A percentile compares a stretch with the other conserved stretches of the same genome.
Evolutionary conservation across 2,329 filamentous ascomycete species (phyloP).

Genomic region (Colletotrichum agaves): DNA sequence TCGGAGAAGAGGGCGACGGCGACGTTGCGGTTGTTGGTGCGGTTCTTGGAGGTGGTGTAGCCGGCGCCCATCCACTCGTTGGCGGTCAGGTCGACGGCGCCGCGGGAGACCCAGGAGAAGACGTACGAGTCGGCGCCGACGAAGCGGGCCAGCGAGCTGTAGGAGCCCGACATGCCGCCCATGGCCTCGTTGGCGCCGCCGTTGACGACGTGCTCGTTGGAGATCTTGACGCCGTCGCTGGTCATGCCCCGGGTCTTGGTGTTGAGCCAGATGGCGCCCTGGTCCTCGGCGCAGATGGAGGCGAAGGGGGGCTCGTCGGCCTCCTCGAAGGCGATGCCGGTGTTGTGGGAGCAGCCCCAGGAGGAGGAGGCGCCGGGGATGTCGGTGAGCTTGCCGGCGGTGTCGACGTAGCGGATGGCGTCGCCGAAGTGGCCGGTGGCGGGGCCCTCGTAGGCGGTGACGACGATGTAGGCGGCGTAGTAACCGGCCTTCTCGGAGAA

Average conservation of each 20-base stretch:
- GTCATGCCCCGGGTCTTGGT: slow-evolving; percentile 67
- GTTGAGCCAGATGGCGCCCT: slow-evolving; percentile 73
- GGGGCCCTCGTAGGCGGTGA: slow-evolving; percentile 65
- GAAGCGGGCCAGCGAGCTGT: slow-evolving; percentile 67
- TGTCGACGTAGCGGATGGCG: slow-evolving; percentile 55
- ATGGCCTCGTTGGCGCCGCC: slow-evolving; percentile 67
- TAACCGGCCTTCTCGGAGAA: slow-evolving; percentile 65
- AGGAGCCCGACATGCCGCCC: slow-evolving; percentile 72
- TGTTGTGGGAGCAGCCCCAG: slow-evolving; percentile 74
- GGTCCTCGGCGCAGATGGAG: slow-evolving; percentile 69
- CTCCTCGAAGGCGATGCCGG: slow-evolving; percentile 70
- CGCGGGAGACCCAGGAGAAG: slow-evolving; percentile 71
- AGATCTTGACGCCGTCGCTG: slow-evolving; percentile 65
- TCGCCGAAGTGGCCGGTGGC: slow-evolving; percentile 69
- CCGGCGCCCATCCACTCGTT: slow-evolving; percentile 69
- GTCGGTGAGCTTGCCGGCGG: slow-evolving; percentile 60
- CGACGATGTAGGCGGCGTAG: slow-evolving; percentile 72
- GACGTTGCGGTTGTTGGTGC: slow-evolving; percentile 68
- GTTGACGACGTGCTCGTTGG: slow-evolving; percentile 71
- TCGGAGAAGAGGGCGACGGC: slow-evolving; percentile 67
- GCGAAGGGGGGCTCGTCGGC: slow-evolving; percentile 68
- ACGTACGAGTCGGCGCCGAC: slow-evolving; percentile 63
- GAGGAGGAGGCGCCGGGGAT: slow-evolving; percentile 64
- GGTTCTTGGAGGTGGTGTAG: slow-evolving; percentile 62
- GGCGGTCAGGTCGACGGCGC: slow-evolving; percentile 62